These are phyloP conservation scores for Xylariaceae sp. DNA, from an alignment of 2,329 filamentous ascomycete species.

Conservation along the genomic window DNA sequence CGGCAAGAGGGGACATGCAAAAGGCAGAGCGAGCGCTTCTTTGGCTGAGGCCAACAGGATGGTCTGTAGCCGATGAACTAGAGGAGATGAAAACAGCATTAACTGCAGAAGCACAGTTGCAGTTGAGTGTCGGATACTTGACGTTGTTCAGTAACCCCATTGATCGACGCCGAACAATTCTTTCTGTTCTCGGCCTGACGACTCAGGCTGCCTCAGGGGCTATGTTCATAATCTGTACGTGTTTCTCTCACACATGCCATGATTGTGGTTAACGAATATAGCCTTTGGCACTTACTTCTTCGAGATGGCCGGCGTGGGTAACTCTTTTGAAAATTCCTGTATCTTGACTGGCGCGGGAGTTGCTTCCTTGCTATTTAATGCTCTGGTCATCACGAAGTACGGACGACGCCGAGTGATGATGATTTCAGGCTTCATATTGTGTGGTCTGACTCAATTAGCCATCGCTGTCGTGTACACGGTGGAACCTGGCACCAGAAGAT, in stretches of 20 bases:
- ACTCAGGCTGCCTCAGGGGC: slow-evolving; percentile 51
- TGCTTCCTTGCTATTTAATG: slow-evolving; percentile 51
- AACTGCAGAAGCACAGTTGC: slow-evolving; percentile 30
- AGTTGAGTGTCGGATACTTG: slow-evolving; percentile 33
- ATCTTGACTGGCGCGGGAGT: slow-evolving; percentile 52
- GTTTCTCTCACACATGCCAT: background rate
- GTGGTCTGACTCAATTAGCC: slow-evolving; percentile 51
- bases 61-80: slow-evolving; percentile 31
- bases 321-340: slow-evolving; percentile 54
- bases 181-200: slow-evolving; percentile 45
- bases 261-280: slow-evolving; percentile 22
- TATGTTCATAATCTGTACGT: slow-evolving; percentile 53
- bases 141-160: slow-evolving; percentile 50
- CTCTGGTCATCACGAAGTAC: slow-evolving; percentile 47
- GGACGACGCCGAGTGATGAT: slow-evolving; percentile 53
- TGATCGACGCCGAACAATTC: slow-evolving; percentile 46
- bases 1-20: slow-evolving; percentile 29
- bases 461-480: slow-evolving; percentile 50
- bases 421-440: slow-evolving; percentile 46
- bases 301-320: slow-evolving; percentile 52
- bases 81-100: slow-evolving; percentile 36
- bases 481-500: slow-evolving; percentile 32
- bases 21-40: slow-evolving; percentile 32
- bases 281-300: slow-evolving; percentile 58
- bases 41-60: slow-evolving; percentile 31